A percentile compares a stretch with the other conserved stretches of the same genome.
phyloP scores from a whole-genome alignment of 495 filamentous ascomycete genomes.

The Aspergillus nidulans region DNA sequence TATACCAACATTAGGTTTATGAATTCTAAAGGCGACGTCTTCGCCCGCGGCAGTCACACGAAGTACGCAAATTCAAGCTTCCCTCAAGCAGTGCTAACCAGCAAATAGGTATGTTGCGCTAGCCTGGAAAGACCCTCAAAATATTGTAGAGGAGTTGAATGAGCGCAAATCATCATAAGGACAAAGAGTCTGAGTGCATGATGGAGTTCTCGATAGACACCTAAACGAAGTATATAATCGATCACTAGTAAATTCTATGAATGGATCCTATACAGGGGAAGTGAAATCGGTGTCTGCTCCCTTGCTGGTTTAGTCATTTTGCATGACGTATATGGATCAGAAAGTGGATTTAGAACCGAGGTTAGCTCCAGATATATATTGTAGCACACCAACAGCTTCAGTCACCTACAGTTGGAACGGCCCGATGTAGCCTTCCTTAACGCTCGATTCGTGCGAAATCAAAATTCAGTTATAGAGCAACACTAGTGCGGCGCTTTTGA shows the following conservation, averaged over 20 bases:
- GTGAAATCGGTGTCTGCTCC: no score
- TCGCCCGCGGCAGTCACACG: constrained; percentile 91
- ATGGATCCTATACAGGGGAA: background rate
- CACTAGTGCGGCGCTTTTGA: no score
- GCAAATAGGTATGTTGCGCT: constrained; percentile 48
- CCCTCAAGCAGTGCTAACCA: background rate
- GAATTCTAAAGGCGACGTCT: constrained; percentile 69
- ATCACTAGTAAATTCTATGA: background rate
- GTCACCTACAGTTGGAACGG: no score
- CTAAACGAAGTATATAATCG: background rate
- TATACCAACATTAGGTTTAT: constrained; percentile 79
- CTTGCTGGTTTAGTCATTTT: no score
- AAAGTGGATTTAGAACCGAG: no score
- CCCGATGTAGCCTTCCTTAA: no score
- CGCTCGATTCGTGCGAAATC: no score
- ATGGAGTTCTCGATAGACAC: background rate
- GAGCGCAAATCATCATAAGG: constrained; percentile 8
- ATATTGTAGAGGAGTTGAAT: constrained; percentile 47
- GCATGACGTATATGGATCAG: no score
- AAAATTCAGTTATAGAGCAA: no score
- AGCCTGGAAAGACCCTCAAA: constrained; percentile 57
- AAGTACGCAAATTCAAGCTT: constrained; percentile 56
- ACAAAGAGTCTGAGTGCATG: background rate
- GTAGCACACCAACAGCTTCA: no score
- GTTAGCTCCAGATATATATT: no score